Base-by-base conservation (phyloP, 805 yeast genomes). In the Spathaspora boniae region DNA sequence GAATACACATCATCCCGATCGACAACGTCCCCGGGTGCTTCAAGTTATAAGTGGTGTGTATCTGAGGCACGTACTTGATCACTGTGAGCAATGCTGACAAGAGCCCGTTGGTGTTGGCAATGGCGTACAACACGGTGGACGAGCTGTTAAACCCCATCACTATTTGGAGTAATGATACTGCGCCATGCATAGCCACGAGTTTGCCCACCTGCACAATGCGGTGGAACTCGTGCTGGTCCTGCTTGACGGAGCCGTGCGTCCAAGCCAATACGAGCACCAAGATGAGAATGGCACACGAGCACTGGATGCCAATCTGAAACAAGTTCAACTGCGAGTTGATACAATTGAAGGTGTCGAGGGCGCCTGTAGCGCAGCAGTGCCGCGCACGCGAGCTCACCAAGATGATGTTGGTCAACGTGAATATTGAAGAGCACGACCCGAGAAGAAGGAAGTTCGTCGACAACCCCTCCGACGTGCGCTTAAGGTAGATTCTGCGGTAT, bases 21-120 rank as follows among this genome's bases (percentile, higher is more conserved):
- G 94, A 84, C 16, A 86, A 65, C 1, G 88, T 80, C 7, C 95
- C 96, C 0, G 94, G 80, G 44, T 80, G 88, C 49, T 82, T 80
- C 41, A 86, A 66, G 1, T 42, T 50, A 48, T 68, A 82, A 0
- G 95, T 86, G 26, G 89, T 84, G 43, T 65, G 56, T 7, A 86
- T 69, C 56, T 86, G 96, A 1, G 96, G 96, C 33, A 86, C 60
- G 48, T 85, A 86, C 58, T 86, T 94, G 21, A 80, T 56, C 14
- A 78, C 64, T 0, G 94, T 80, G 31, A 84, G 59, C 1, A 70
- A 34, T 0, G 93, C 74, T 0, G 91, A 78, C 29, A 78, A 46
- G 9, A 85, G 36, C 0, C 96, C 96, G 41, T 82, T 66, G 16
- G 70, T 27, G 43, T 73, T 71, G 4, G 94, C 85, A 42, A 74